Evolutionary conservation across 257 asterid species (phyloP).

Genomic region (Petrea volubilis): DNA sequence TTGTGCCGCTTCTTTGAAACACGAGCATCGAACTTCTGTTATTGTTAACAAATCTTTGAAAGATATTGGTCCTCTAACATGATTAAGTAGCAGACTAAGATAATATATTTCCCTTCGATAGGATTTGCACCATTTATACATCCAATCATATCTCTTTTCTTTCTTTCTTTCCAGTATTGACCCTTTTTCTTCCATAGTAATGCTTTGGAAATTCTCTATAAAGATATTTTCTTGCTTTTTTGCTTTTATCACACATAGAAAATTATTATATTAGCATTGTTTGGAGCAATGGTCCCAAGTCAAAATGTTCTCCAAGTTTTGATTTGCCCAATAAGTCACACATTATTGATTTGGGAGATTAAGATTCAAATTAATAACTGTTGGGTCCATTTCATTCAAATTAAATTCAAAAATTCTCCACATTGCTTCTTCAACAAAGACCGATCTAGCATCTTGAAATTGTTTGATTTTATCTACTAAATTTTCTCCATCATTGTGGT

Average conservation of each 20-base stretch:
- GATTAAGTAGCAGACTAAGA: slow-evolving; percentile 6
- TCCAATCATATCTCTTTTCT: not conserved
- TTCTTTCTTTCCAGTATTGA: not conserved
- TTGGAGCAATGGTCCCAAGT: not conserved
- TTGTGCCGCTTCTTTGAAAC: slow-evolving; percentile 18
- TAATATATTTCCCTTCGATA: not conserved
- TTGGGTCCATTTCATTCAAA: too few species aligned
- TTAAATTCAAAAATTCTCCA: too few species aligned
- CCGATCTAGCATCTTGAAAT: too few species aligned
- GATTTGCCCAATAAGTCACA: too few species aligned
- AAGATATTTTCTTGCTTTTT: not conserved
- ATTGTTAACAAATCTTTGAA: slow-evolving; percentile 11
- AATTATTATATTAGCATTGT: slow-evolving; percentile 3
- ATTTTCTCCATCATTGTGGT: too few species aligned
- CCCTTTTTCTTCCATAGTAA: slow-evolving; percentile 5
- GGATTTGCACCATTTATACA: not conserved
- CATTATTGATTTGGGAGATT: too few species aligned
- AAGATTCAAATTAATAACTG: too few species aligned
- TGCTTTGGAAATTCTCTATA: not conserved
- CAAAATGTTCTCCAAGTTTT: too few species aligned
- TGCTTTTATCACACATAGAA: not conserved
- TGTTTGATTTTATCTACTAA: too few species aligned
- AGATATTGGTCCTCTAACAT: not conserved
- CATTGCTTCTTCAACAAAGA: too few species aligned
- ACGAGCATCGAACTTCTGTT: not conserved